A percentile compares a stretch with the other conserved stretches of the same genome.
Evolutionary conservation across 1,284 basidiomycete species (phyloP).

Genomic region (Ustilago trichophora): DNA sequence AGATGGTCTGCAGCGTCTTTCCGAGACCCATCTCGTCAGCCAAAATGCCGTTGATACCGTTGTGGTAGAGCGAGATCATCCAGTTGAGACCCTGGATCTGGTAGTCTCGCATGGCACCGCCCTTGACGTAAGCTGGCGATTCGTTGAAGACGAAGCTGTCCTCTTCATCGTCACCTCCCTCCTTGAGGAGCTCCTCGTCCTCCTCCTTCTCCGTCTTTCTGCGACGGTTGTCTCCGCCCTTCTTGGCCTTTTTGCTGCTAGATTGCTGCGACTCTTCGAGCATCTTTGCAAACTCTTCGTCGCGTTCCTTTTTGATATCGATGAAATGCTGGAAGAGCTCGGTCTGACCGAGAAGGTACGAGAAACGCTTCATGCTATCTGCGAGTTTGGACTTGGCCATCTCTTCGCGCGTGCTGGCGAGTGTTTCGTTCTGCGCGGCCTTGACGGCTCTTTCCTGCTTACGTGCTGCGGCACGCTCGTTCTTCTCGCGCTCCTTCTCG

Average conservation of each 20-base stretch:
- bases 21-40: constrained; percentile 81
- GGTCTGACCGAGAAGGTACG: constrained; percentile 64
- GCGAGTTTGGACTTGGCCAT: constrained; percentile 61
- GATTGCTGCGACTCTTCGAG: constrained; percentile 72
- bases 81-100: constrained; percentile 96
- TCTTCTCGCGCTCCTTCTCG: constrained; percentile 56
- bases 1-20: constrained; percentile 97
- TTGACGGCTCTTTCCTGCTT: constrained; percentile 42
- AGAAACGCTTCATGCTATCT: constrained; percentile 64
- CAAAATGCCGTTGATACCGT: constrained; percentile 62
- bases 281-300: constrained; percentile 91
- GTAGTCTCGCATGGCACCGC: constrained; percentile 87
- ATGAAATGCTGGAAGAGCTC: constrained; percentile 67
- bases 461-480: constrained; percentile 46
- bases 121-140: constrained; percentile 69
- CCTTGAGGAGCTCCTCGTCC: constrained; percentile 78
- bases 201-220: constrained; percentile 89
- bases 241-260: constrained; percentile 34
- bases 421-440: constrained; percentile 54
- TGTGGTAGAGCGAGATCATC: constrained; percentile 72
- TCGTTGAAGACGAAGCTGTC: constrained; percentile 66
- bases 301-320: constrained; percentile 74
- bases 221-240: constrained; percentile 73
- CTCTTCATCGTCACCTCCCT: constrained; percentile 83
- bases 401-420: constrained; percentile 54